These are phyloP conservation scores for Venturiaceae sp. DNA, from an alignment of 2,329 filamentous ascomycete species.

Conservation along the genomic window DNA sequence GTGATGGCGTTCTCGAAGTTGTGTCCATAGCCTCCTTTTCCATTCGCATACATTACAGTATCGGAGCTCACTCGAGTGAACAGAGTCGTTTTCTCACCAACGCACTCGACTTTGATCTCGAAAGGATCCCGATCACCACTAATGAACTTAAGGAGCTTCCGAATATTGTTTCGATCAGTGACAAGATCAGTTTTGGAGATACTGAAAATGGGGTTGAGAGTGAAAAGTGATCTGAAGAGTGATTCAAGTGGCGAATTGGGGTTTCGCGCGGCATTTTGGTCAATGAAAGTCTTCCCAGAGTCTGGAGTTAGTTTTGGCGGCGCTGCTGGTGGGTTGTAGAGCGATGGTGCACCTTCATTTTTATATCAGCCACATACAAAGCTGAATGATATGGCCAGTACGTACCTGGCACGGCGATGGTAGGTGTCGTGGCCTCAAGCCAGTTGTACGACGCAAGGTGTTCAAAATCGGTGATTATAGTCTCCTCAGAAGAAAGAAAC, in stretches of 20 bases:
- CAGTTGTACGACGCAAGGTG: conserved; percentile 8
- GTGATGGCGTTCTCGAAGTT: conserved; percentile 38
- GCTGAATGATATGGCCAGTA: neutral
- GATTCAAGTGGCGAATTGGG: conserved; percentile 36
- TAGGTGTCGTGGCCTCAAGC: conserved; percentile 2
- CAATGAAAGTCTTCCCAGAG: conserved; percentile 31
- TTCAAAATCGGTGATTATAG: conserved; percentile 5
- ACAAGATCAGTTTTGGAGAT: conserved; percentile 30
- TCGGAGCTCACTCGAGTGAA: conserved; percentile 21
- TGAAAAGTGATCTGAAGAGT: conserved; percentile 34
- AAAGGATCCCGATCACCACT: conserved; percentile 25
- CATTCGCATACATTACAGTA: conserved; percentile 19
- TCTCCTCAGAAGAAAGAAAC: neutral
- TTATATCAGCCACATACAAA: neutral
- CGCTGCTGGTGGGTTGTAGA: conserved; percentile 24
- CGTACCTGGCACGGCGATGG: conserved; percentile 33
- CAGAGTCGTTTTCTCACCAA: conserved; percentile 22
- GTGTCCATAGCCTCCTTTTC: conserved; percentile 31
- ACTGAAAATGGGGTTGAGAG: conserved; percentile 28
- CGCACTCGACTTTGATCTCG: conserved; percentile 30
- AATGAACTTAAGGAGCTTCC: conserved; percentile 38
- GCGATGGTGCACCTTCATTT: conserved; percentile 16
- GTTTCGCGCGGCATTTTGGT: conserved; percentile 36
- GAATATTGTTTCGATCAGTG: conserved; percentile 38
- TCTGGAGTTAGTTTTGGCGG: conserved; percentile 23